Evolutionary conservation across 1,284 basidiomycete genomes (phyloP).

Genomic region (Sutorius eximius): DNA sequence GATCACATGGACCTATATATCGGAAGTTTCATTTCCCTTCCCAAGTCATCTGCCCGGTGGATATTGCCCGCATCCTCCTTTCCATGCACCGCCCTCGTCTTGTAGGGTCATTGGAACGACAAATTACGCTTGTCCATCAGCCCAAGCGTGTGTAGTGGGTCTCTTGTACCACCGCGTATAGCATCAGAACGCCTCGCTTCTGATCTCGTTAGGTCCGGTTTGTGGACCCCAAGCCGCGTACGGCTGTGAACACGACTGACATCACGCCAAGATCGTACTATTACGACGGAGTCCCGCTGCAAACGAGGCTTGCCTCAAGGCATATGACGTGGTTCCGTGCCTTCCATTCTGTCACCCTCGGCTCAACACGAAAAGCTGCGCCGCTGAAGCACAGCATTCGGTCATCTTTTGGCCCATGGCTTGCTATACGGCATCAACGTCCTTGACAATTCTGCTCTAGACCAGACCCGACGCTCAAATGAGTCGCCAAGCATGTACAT

Average conservation of each 20-base stretch:
- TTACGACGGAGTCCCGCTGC: slow-evolving; percentile 10
- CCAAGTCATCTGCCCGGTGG: slow-evolving; percentile 1
- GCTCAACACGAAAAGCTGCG: neutral
- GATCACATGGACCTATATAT: neutral
- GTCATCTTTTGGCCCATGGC: neutral
- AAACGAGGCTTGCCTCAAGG: slow-evolving; percentile 35
- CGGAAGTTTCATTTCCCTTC: slow-evolving; percentile 1
- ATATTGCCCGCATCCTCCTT: slow-evolving; percentile 4
- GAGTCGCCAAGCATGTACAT: slow-evolving; percentile 7
- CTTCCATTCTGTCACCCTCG: slow-evolving; percentile 18
- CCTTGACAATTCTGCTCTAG: neutral
- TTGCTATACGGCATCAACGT: neutral
- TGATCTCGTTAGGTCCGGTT: no score
- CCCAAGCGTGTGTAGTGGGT: neutral
- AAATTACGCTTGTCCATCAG: neutral
- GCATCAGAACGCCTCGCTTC: no score
- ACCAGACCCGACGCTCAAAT: neutral
- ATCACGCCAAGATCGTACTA: slow-evolving; percentile 6
- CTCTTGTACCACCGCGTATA: neutral
- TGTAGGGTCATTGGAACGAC: neutral
- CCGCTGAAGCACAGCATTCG: slow-evolving; percentile 11
- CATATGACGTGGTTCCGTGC: slow-evolving; percentile 22
- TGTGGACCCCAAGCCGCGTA: neutral
- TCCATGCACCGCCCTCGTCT: slow-evolving; percentile 11
- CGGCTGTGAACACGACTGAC: slow-evolving; percentile 7